phyloP scores from a whole-genome alignment of 805 yeast species.

The Cephaloascus albidus region DNA sequence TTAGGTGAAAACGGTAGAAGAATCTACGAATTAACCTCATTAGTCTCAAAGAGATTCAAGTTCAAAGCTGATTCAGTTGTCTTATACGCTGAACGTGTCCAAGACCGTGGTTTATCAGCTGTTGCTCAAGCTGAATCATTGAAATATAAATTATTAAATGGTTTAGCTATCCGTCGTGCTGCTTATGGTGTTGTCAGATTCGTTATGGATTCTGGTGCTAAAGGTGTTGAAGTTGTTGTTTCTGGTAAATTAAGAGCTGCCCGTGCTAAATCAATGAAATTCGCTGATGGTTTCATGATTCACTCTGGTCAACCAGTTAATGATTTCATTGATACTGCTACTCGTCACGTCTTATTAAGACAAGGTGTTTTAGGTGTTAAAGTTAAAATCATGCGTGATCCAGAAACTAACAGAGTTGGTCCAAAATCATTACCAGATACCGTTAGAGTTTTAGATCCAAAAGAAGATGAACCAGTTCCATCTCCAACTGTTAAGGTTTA shows the following conservation, averaged over 20 bases:
- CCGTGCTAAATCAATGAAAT: slow-evolving; percentile 99
- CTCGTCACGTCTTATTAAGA: slow-evolving; percentile 99
- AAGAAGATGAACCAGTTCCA: slow-evolving; percentile 78
- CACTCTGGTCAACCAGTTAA: slow-evolving; percentile 99
- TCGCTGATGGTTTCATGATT: slow-evolving; percentile 99
- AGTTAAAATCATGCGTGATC: slow-evolving; percentile 99
- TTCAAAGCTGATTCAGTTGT: slow-evolving; percentile 88
- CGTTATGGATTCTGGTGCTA: slow-evolving; percentile 99
- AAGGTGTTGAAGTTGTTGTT: slow-evolving; percentile 99
- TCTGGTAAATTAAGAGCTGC: slow-evolving; percentile 99
- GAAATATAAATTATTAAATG: slow-evolving; percentile 95
- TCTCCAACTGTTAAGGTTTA: slow-evolving; percentile 80
- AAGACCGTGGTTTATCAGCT: slow-evolving; percentile 98
- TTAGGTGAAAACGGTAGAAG: slow-evolving; percentile 99
- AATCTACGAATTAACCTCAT: slow-evolving; percentile 96
- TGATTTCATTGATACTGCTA: slow-evolving; percentile 97
- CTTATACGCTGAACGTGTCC: slow-evolving; percentile 97
- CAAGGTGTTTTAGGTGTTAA: slow-evolving; percentile 99
- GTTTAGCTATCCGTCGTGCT: slow-evolving; percentile 99
- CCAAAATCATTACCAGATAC: slow-evolving; percentile 93
- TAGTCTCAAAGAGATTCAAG: slow-evolving; percentile 98
- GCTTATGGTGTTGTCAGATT: slow-evolving; percentile 99
- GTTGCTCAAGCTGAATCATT: slow-evolving; percentile 99
- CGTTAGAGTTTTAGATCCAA: slow-evolving; percentile 87
- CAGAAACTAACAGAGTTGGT: slow-evolving; percentile 76